Evolutionary conservation across 768 basidiomycete genomes (phyloP), one percentile per base, ranked within the genome.

Genomic region (Amanita inopinata): DNA sequence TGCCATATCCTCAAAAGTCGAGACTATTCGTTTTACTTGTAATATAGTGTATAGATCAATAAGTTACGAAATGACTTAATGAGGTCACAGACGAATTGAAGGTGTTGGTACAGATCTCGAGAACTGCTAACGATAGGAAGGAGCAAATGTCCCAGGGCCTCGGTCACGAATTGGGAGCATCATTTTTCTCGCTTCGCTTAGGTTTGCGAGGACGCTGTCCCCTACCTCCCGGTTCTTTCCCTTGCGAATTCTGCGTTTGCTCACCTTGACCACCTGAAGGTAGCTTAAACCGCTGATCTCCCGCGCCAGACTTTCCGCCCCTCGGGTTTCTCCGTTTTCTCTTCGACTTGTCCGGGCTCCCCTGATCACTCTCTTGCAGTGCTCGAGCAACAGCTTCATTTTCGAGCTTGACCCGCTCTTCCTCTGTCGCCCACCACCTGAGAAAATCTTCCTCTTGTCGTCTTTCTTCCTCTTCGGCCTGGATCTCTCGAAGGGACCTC

Each of bases 381-480:
- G 43, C 27, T 6, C 27, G 22, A 7, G 43, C 28, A 10, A 37
- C n/a, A 2, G 34, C 43, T 24, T 31, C 34, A 11, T 24, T 27
- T 18, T 83, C 80, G 24, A 64, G 49, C 49, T 62, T 69, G n/a
- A 86, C 57, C 11, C 84, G 68, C 52, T 74, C 78, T 58, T 90
- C 87, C 59, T 94, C 92, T 5, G 70, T 78, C 1, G 76, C 66
- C 89, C 91, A 96, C 92, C 92, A 96, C 51, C 66, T 73, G 58
- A 93, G 58, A 56, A 96, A 97, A 46, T 86, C 85, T 3, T 66
- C 76, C 59, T 93, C 89, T 37, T 68, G 71, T 47, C 71, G 76
- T 19, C 69, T 68, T 31, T 71, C 74, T 24, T 63, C 65, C 56
- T 92, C 89, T 56, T 96, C 90, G 46, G 80, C 77, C 58, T 94